Conservation (phyloP, 257 asterid genomes). For the Anisodus tanguticus region DNA sequence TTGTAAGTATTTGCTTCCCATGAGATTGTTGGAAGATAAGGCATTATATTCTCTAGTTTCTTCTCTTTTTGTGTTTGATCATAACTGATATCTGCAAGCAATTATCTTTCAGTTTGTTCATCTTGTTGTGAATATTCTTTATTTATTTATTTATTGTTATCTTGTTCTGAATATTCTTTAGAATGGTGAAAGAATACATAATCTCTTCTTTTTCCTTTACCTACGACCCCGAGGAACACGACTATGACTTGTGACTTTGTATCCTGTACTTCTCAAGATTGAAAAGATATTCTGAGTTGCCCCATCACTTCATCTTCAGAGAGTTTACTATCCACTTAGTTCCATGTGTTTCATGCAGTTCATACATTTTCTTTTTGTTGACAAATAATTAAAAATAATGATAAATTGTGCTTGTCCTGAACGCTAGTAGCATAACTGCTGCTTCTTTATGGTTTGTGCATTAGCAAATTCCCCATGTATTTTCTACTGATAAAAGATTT, state of each 20-base stretch:
- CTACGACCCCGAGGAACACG: neutral
- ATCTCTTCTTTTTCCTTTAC: neutral
- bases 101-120: constrained; percentile 11
- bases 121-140: neutral
- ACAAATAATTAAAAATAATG: neutral
- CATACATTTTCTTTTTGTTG: neutral
- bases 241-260: neutral
- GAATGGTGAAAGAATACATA: neutral
- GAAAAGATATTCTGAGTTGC: neutral
- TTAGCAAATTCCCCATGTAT: neutral
- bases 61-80: constrained; percentile 13
- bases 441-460: constrained; percentile 1
- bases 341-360: neutral
- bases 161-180: neutral
- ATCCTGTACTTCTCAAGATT: neutral
- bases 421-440: neutral
- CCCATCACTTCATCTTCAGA: neutral
- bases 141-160: neutral
- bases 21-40: neutral
- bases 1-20: constrained; percentile 54
- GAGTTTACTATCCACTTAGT: neutral
- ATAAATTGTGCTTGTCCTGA: neutral
- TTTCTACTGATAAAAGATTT: constrained; percentile 1
- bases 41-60: neutral
- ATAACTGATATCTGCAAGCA: neutral